phyloP scores from a whole-genome alignment of 108 stramenopile species.

The Epithemia pelagica region DNA sequence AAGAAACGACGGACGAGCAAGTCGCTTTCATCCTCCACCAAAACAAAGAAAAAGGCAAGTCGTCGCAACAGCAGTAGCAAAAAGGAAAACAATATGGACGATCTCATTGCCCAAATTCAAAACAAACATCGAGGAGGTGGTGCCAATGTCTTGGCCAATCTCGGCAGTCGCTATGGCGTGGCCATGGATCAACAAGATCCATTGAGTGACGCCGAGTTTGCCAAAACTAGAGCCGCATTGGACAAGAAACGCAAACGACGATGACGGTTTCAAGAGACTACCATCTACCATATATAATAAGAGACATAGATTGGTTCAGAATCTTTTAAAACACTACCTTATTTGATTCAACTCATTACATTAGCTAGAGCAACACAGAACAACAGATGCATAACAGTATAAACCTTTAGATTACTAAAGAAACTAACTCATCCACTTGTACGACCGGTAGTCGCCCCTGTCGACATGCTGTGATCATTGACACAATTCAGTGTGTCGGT shows the following conservation, averaged over 20 bases:
- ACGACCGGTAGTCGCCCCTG: no score
- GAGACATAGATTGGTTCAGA: no score
- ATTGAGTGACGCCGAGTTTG: constrained; percentile 66
- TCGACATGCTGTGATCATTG: no score
- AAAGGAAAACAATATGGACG: constrained; percentile 23
- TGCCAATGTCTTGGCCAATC: constrained; percentile 40
- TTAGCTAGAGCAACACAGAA: no score
- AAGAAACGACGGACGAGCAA: constrained; percentile 11
- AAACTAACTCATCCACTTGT: no score
- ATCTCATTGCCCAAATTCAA: constrained; percentile 57
- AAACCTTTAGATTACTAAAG: no score
- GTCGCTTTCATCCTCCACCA: background rate
- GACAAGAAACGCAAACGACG: constrained; percentile 37
- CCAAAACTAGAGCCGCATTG: constrained; percentile 49
- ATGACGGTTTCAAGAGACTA: no score
- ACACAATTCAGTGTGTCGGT: constrained; percentile 59
- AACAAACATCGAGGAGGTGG: constrained; percentile 42
- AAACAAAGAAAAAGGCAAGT: constrained; percentile 12
- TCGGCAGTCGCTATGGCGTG: constrained; percentile 64
- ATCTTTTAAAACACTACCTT: no score
- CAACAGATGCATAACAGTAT: no score
- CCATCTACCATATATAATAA: no score
- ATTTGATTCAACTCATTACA: no score
- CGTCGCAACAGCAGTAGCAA: constrained; percentile 2
- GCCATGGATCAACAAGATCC: constrained; percentile 33